These are phyloP conservation scores for Neoscytalidium dimidiatum DNA, from an alignment of 2,329 filamentous ascomycete species.

Conservation along the genomic window DNA sequence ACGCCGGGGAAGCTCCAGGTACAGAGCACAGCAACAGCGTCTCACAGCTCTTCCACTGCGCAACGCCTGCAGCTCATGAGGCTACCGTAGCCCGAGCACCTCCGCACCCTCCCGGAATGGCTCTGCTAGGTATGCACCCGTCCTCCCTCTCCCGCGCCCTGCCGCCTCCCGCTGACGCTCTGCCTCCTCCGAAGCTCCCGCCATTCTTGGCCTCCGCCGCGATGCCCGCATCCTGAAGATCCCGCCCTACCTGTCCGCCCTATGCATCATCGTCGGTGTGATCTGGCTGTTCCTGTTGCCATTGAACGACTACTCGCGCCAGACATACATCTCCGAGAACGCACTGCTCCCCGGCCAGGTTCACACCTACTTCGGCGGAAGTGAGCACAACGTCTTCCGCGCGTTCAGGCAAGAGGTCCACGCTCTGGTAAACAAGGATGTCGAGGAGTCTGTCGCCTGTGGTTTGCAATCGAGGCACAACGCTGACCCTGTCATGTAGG, in stretches of 20 bases:
- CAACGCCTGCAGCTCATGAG: neutral
- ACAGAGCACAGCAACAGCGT: too few relatives aligned
- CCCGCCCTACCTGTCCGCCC: constrained; percentile 81
- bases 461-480: neutral
- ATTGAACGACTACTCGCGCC: constrained; percentile 84
- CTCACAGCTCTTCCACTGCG: neutral
- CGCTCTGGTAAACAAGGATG: constrained; percentile 51
- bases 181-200: constrained; percentile 37
- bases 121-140: constrained; percentile 35
- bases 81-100: neutral
- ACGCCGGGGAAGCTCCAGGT: constrained; percentile 14
- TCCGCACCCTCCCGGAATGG: constrained; percentile 28
- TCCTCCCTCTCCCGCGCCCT: neutral
- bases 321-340: constrained; percentile 97
- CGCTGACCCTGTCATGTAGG: constrained; percentile 38
- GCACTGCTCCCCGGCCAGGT: constrained; percentile 93
- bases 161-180: constrained; percentile 26
- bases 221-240: constrained; percentile 81
- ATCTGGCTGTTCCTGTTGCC: constrained; percentile 89
- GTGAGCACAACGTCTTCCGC: constrained; percentile 91
- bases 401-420: constrained; percentile 86
- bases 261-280: constrained; percentile 83
- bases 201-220: constrained; percentile 70
- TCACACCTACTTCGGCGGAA: constrained; percentile 95
- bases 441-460: constrained; percentile 36